Conservation (phyloP, 257 asterid genomes). For the Fraxinus anomala region DNA sequence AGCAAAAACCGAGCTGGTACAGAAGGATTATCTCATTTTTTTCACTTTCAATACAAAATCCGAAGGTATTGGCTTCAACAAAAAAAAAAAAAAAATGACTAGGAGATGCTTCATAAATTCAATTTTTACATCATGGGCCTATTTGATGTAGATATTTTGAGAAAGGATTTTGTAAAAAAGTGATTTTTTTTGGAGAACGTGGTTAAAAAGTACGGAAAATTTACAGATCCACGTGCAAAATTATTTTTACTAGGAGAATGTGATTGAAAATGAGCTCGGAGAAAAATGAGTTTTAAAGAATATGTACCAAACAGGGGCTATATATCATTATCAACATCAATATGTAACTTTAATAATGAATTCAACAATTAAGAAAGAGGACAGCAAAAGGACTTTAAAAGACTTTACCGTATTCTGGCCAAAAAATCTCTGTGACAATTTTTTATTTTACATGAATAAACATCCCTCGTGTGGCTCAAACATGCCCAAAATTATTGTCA, state of each 20-base stretch:
- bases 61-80: neutral
- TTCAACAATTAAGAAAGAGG: neutral
- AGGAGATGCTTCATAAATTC: neutral
- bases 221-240: too few species aligned
- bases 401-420: constrained; percentile 45
- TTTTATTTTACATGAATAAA: too few species aligned
- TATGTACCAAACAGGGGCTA: too few species aligned
- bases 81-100: neutral
- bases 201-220: too few species aligned
- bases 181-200: too few species aligned
- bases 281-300: too few species aligned
- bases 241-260: too few species aligned
- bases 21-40: neutral
- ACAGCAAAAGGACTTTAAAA: constrained; percentile 3
- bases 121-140: neutral
- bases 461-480: too few species aligned
- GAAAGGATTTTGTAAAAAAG: too few species aligned
- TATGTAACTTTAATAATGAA: neutral
- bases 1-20: neutral
- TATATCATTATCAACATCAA: neutral
- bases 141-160: too few species aligned
- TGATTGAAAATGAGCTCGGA: too few species aligned
- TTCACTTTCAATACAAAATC: neutral
- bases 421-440: too few species aligned
- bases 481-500: neutral